Evolutionary conservation across 768 basidiomycete genomes (phyloP), one percentile per base, ranked within the genome.

Genomic region (Tylopilus subfusipes): DNA sequence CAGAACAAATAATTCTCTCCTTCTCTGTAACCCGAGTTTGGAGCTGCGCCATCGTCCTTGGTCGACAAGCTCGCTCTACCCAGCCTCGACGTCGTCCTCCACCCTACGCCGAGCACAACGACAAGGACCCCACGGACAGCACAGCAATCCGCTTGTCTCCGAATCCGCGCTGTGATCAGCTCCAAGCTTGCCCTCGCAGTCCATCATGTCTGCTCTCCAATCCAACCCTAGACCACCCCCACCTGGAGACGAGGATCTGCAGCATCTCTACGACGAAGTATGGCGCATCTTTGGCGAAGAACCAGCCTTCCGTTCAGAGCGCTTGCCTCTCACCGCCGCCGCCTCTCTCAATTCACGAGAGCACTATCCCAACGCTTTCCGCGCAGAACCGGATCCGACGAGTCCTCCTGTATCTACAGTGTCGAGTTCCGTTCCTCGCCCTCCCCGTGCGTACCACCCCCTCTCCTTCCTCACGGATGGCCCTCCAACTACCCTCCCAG

Each of bases 261-360:
- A 88, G 60, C 77, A 79, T 53, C 78, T 90, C 42, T 90, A 89
- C 69, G 81, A 88, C 58, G 84, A 88, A 67, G 87, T 90, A 21
- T 84, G 85, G 75, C 81, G 81, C 42, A 81, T 80, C 27, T 90
- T 87, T 61, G 70, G 76, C 29, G 83, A 86, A 48, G 78, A 79
- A 61, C 31, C 69, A 4, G 0, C 58, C 5, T 69, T 78, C 0
- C 68, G 72, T 27, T 57, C 69, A 36, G 66, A 70, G 51, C 70
- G 63, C 34, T 54, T 66, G 11, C 59, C 60, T 27, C 58, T 39
- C 53, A 59, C 46, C 31, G 55, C 55, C 31, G 55, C 55, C 4
- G 52, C 53, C 31, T 52, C 69, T 7, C n/a, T 44, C 54, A 57
- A 48, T 25, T 9, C 61, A n/a, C 63, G 61, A 49, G 67, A 65